These are phyloP conservation scores for Xylaria venustula DNA, from an alignment of 495 filamentous ascomycete genomes.

Conservation along the genomic window DNA sequence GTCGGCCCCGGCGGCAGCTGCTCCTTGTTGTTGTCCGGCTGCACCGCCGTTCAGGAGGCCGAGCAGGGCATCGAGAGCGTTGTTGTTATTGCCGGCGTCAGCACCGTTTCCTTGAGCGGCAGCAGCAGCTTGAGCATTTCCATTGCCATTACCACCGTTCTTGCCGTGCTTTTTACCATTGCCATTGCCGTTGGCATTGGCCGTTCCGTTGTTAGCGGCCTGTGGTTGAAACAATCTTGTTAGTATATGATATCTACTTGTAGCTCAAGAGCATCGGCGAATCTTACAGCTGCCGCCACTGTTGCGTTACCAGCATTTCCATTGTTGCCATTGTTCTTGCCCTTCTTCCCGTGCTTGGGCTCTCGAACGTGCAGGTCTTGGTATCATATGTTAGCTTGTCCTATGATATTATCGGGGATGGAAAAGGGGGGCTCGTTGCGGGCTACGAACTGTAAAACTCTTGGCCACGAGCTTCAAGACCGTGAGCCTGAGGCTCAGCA, in stretches of 20 bases:
- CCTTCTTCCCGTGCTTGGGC: slow-evolving; percentile 13
- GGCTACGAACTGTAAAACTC: slow-evolving; percentile 12
- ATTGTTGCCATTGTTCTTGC: slow-evolving; percentile 1
- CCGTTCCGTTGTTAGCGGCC: slow-evolving; percentile 8
- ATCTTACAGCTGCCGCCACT: slow-evolving; percentile 11
- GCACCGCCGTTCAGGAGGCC: slow-evolving; percentile 15
- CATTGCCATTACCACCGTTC: not conserved
- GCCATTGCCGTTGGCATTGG: slow-evolving; percentile 6
- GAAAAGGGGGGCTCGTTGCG: not conserved
- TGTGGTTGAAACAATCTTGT: slow-evolving; percentile 2
- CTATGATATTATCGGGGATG: slow-evolving; percentile 2
- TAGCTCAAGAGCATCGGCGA: not conserved
- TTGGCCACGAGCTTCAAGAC: slow-evolving; percentile 9
- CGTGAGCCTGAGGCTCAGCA: not conserved
- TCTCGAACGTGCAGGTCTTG: slow-evolving; percentile 21
- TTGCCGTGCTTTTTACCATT: not conserved
- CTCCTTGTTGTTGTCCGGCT: not conserved
- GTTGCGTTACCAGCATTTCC: slow-evolving; percentile 16
- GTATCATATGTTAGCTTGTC: not conserved
- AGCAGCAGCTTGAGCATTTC: too few species aligned
- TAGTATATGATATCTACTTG: not conserved
- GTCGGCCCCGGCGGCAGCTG: not conserved
- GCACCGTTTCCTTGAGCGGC: too few species aligned
- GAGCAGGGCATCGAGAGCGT: slow-evolving; percentile 1
- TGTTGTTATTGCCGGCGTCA: slow-evolving; percentile 6